A percentile compares a stretch with the other conserved stretches of the same genome.
Evolutionary conservation across 306 rosid species (phyloP).

Genomic region (Prunus armeniaca): DNA sequence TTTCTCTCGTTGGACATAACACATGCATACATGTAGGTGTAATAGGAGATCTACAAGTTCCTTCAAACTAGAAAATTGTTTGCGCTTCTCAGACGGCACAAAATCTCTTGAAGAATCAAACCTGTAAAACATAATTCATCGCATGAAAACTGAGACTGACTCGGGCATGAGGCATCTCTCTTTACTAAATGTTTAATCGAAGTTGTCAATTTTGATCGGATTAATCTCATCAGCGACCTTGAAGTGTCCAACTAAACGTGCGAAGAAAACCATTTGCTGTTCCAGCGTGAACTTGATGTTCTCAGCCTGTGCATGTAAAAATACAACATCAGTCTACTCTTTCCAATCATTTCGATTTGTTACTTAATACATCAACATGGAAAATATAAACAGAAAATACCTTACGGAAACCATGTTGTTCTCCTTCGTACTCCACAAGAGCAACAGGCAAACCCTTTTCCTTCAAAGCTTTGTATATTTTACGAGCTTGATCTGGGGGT

Average conservation of each 20-base stretch:
- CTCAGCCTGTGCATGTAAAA: slow-evolving; percentile 61
- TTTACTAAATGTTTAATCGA: slow-evolving; percentile 27
- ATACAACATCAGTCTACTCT: slow-evolving; percentile 13
- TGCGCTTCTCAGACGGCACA: not conserved
- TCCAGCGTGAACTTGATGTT: slow-evolving; percentile 89
- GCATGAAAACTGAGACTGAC: not conserved
- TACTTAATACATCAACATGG: not conserved
- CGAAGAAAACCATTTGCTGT: slow-evolving; percentile 98
- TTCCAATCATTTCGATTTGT: slow-evolving; percentile 7
- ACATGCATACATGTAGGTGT: too few relatives aligned
- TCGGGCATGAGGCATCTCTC: slow-evolving; percentile 24
- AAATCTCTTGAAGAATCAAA: not conserved
- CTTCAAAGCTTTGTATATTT: slow-evolving; percentile 75
- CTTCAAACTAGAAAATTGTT: not conserved
- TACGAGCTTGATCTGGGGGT: slow-evolving; percentile 77
- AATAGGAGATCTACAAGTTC: not conserved
- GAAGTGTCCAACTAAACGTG: slow-evolving; percentile 74
- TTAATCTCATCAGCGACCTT: slow-evolving; percentile 74
- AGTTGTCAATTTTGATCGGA: slow-evolving; percentile 80
- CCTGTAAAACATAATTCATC: not conserved
- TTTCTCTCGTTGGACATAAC: too few relatives aligned
- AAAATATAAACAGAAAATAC: slow-evolving; percentile 22
- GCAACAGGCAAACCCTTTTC: slow-evolving; percentile 90
- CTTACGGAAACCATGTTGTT: slow-evolving; percentile 96
- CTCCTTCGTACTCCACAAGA: slow-evolving; percentile 90